phyloP scores from a whole-genome alignment of 208 protist genomes.

The Naegleria gruberi region DNA sequence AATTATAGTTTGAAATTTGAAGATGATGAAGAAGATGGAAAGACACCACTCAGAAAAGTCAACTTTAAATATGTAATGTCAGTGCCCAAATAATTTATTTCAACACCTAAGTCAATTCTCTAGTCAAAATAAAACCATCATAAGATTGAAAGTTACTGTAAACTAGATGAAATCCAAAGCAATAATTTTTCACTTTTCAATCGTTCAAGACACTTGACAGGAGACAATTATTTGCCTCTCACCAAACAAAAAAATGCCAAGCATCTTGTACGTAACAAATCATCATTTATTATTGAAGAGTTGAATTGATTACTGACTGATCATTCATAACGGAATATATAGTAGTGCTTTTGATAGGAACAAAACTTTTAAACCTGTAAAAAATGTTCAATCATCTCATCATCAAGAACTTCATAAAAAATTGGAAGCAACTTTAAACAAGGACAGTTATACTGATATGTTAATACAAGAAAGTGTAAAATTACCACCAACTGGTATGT shows the following conservation, averaged over 20 bases:
- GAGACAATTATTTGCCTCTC: no score
- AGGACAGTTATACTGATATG: neutral
- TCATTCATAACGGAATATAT: no score
- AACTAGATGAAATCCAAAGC: no score
- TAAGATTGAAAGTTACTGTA: no score
- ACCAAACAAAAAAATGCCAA: neutral
- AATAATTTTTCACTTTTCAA: no score
- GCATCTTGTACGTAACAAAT: neutral
- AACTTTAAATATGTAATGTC: neutral
- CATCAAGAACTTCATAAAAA: neutral
- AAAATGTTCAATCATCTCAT: neutral
- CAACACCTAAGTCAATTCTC: no score
- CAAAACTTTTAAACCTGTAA: neutral
- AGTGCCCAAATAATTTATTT: neutral
- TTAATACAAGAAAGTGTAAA: neutral
- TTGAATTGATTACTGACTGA: no score
- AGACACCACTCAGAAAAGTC: neutral
- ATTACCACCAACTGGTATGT: neutral
- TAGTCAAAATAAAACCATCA: no score
- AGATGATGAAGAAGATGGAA: slow-evolving; percentile 36
- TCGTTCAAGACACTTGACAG: no score
- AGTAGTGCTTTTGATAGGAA: neutral
- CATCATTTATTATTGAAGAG: no score
- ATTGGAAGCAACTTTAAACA: neutral
- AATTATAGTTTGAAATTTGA: slow-evolving; percentile 36